These are phyloP conservation scores for Salix dunnii DNA, from an alignment of 345 rosid genomes.

Conservation along the genomic window DNA sequence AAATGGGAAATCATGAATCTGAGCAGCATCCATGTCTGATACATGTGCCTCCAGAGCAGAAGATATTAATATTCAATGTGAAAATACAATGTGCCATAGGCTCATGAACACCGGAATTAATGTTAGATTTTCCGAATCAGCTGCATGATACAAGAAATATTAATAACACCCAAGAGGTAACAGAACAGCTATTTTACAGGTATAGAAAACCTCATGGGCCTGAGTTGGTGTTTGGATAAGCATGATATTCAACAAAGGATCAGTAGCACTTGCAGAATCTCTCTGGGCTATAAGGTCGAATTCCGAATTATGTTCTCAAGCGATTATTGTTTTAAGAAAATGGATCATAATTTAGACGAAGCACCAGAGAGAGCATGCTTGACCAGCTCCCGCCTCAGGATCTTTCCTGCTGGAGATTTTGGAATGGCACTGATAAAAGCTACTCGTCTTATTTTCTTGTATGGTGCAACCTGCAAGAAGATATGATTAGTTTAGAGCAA, in stretches of 20 bases:
- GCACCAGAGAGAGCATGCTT: conserved; percentile 34
- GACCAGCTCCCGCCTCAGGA: conserved; percentile 66
- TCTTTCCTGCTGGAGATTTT: conserved; percentile 75
- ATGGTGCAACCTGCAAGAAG: conserved; percentile 70
- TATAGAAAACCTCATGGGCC: not conserved
- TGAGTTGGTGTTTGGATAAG: not conserved
- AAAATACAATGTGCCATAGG: not conserved
- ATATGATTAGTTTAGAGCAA: not conserved
- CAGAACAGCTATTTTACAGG: not conserved
- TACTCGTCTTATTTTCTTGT: conserved; percentile 76
- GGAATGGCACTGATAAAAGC: conserved; percentile 73
- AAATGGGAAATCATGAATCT: not conserved
- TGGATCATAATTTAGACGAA: conserved; percentile 38
- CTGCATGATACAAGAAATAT: not conserved
- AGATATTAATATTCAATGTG: not conserved
- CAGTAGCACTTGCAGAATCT: not conserved
- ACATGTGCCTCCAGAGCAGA: not conserved
- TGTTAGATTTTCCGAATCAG: not conserved
- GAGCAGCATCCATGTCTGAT: not conserved
- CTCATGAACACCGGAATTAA: not conserved
- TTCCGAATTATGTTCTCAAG: not conserved
- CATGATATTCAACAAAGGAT: not conserved
- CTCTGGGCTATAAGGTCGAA: not conserved
- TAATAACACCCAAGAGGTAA: no score
- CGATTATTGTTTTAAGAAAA: not conserved